Evolutionary conservation across 140 eudicot genomes (phyloP).

Genomic region (Cichorium intybus): DNA sequence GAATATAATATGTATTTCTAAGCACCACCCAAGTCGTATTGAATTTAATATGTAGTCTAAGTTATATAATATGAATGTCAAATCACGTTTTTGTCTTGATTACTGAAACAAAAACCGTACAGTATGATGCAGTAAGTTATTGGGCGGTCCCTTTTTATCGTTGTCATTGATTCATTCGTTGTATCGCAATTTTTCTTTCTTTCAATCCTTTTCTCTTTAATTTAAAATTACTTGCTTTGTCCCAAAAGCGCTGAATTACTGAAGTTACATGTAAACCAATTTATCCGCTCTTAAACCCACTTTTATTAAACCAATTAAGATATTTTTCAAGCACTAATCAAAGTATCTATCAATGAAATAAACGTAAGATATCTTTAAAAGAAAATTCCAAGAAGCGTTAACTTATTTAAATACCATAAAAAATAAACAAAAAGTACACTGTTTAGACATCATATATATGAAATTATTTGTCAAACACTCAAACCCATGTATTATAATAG

Average conservation of each 20-base stretch:
- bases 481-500: neutral
- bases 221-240: too few relatives aligned
- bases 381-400: neutral
- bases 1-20: too few relatives aligned
- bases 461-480: neutral
- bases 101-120: neutral
- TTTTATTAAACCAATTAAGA: neutral
- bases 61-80: neutral
- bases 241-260: neutral
- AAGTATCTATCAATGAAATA: too few relatives aligned
- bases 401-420: neutral
- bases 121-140: neutral
- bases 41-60: too few relatives aligned
- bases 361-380: neutral
- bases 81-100: neutral
- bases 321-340: neutral
- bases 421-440: neutral
- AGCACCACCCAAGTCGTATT: too few relatives aligned
- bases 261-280: neutral
- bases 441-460: neutral
- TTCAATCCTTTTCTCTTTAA: neutral
- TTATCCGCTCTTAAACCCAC: neutral
- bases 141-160: neutral
- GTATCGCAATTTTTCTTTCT: neutral
- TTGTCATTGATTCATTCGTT: conserved; percentile 7